Percentiles rank a stretch among this genome's conserved stretches.
phyloP scores from a whole-genome alignment of 768 basidiomycete species.

The Phylloporus sp. region DNA sequence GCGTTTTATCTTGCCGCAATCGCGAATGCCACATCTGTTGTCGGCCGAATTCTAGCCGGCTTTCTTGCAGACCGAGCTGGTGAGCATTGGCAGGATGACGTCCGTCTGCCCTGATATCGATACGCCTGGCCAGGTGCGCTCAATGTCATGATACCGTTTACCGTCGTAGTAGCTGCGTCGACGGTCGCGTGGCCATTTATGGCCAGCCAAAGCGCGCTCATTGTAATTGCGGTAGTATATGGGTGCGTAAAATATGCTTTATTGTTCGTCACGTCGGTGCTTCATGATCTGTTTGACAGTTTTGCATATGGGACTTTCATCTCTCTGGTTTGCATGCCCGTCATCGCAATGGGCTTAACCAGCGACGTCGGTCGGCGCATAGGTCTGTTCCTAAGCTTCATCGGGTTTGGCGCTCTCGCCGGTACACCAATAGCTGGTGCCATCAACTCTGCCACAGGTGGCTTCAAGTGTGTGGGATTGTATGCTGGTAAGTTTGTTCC shows the following conservation, averaged over 20 bases:
- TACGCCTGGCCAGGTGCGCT: slow-evolving; percentile 45
- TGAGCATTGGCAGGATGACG: slow-evolving; percentile 16
- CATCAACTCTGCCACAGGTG: slow-evolving; percentile 50
- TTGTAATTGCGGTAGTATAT: slow-evolving; percentile 57
- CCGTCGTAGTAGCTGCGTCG: slow-evolving; percentile 48
- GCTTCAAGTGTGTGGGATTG: slow-evolving; percentile 34
- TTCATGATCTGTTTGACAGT: slow-evolving; percentile 28
- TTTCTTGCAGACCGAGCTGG: slow-evolving; percentile 52
- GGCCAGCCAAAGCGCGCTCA: slow-evolving; percentile 38
- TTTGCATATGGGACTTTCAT: slow-evolving; percentile 62
- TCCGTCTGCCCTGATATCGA: background rate
- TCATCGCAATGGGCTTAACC: slow-evolving; percentile 56
- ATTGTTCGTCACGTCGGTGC: background rate
- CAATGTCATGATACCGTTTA: slow-evolving; percentile 67
- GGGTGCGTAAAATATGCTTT: slow-evolving; percentile 42
- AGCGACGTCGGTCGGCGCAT: slow-evolving; percentile 61
- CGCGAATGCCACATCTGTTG: slow-evolving; percentile 60
- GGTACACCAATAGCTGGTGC: slow-evolving; percentile 76
- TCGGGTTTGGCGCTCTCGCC: slow-evolving; percentile 58
- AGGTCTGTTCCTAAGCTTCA: slow-evolving; percentile 60
- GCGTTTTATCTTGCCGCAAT: slow-evolving; percentile 65
- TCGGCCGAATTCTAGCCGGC: slow-evolving; percentile 58
- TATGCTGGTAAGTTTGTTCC: slow-evolving; percentile 37
- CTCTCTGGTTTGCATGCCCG: slow-evolving; percentile 52
- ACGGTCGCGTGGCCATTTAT: slow-evolving; percentile 74